Evolutionary conservation across 2,329 filamentous ascomycete genomes (phyloP).

Genomic region (Aspergillus unguis): DNA sequence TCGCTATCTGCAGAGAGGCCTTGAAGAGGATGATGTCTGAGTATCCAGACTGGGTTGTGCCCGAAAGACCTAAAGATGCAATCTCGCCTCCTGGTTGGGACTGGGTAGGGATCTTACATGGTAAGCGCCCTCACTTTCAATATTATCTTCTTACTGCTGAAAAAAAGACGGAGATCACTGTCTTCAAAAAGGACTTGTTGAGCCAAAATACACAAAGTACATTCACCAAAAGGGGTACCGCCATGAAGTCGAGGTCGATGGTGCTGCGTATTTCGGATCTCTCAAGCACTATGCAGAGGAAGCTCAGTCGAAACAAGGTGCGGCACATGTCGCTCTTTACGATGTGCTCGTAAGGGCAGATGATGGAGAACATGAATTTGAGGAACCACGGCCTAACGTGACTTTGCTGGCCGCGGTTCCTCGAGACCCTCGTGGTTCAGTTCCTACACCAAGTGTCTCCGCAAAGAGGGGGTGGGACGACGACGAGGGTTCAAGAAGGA

Average conservation of each 20-base stretch:
- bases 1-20: constrained; percentile 26
- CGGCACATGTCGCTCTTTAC: constrained; percentile 29
- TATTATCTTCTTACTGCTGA: neutral
- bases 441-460: neutral
- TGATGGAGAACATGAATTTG: neutral
- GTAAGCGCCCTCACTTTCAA: constrained; percentile 15
- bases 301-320: constrained; percentile 27
- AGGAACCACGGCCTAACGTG: constrained; percentile 5
- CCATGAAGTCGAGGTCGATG: constrained; percentile 25
- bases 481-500: neutral
- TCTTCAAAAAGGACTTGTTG: constrained; percentile 14
- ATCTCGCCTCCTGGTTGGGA: constrained; percentile 20
- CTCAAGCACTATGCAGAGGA: constrained; percentile 21
- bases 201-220: constrained; percentile 25
- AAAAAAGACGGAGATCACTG: constrained; percentile 23
- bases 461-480: neutral
- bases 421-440: neutral
- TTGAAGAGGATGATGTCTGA: constrained; percentile 23
- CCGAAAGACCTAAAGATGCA: constrained; percentile 23
- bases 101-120: constrained; percentile 29
- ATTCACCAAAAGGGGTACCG: constrained; percentile 22
- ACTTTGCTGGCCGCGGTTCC: neutral
- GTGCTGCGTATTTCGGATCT: constrained; percentile 18
- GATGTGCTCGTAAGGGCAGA: constrained; percentile 17
- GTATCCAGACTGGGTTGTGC: constrained; percentile 27